Conservation (phyloP, 805 yeast genomes). For the Candida saitoana region DNA sequence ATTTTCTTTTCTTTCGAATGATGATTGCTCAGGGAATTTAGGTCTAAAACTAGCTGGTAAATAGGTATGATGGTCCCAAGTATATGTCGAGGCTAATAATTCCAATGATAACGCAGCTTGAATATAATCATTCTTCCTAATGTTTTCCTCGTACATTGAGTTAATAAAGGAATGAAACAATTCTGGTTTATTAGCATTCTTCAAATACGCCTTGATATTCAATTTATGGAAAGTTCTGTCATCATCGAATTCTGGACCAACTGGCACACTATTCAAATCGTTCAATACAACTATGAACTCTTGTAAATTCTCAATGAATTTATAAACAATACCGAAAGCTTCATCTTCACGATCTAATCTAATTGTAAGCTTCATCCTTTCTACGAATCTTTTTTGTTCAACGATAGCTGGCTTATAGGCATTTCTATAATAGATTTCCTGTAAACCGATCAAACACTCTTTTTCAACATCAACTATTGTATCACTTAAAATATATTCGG, state of each 20-base stretch:
- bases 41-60: slow-evolving; percentile 61
- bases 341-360: slow-evolving; percentile 62
- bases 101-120: slow-evolving; percentile 84
- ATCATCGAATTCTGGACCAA: slow-evolving; percentile 79
- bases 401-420: slow-evolving; percentile 51
- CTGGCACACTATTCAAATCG: slow-evolving; percentile 71
- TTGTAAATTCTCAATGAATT: slow-evolving; percentile 50
- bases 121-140: slow-evolving; percentile 56
- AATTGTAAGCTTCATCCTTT: slow-evolving; percentile 45
- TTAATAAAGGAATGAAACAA: slow-evolving; percentile 74
- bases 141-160: slow-evolving; percentile 64
- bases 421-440: slow-evolving; percentile 57
- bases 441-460: slow-evolving; percentile 60
- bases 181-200: slow-evolving; percentile 76
- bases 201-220: slow-evolving; percentile 69
- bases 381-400: slow-evolving; percentile 54
- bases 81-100: slow-evolving; percentile 68
- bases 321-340: slow-evolving; percentile 47
- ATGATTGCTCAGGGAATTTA: slow-evolving; percentile 71
- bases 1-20: slow-evolving; percentile 76
- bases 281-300: slow-evolving; percentile 62
- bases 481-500: slow-evolving; percentile 59
- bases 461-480: slow-evolving; percentile 56
- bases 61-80: slow-evolving; percentile 60
- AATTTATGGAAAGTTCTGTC: slow-evolving; percentile 79